These are phyloP conservation scores for Tetraselmis striata DNA, from an alignment of 139 green algal genomes.

Conservation along the genomic window DNA sequence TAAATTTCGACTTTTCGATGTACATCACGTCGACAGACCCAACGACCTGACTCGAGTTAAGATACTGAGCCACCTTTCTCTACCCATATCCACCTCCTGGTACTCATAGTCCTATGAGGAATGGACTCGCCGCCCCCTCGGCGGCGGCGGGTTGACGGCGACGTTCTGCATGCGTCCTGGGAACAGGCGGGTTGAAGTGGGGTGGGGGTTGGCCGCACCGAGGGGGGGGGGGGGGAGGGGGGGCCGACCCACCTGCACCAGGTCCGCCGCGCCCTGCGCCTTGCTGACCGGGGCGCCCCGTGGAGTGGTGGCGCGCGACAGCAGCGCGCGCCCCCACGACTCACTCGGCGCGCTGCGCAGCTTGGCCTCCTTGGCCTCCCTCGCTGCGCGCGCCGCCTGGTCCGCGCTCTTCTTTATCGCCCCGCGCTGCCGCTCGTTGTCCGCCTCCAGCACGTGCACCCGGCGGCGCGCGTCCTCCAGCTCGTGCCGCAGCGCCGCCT, in stretches of 20 bases:
- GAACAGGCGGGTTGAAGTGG: too few species aligned
- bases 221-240: too few species aligned
- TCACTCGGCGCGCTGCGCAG: not conserved
- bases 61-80: too few species aligned
- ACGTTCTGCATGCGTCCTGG: too few species aligned
- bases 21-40: too few species aligned
- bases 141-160: too few species aligned
- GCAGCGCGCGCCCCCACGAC: not conserved
- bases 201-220: too few species aligned
- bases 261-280: not conserved
- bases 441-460: not conserved
- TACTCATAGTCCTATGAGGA: too few species aligned
- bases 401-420: not conserved
- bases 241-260: not conserved
- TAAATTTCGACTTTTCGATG: too few species aligned
- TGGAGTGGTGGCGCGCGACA: not conserved
- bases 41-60: too few species aligned
- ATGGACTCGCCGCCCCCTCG: too few species aligned
- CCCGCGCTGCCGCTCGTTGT: not conserved
- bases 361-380: not conserved
- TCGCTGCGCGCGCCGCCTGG: not conserved
- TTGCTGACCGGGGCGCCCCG: not conserved
- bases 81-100: too few species aligned
- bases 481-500: not conserved
- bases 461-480: not conserved